Evolutionary conservation across 2,329 filamentous ascomycete species (phyloP).

Genomic region (Acrodontium crateriforme): DNA sequence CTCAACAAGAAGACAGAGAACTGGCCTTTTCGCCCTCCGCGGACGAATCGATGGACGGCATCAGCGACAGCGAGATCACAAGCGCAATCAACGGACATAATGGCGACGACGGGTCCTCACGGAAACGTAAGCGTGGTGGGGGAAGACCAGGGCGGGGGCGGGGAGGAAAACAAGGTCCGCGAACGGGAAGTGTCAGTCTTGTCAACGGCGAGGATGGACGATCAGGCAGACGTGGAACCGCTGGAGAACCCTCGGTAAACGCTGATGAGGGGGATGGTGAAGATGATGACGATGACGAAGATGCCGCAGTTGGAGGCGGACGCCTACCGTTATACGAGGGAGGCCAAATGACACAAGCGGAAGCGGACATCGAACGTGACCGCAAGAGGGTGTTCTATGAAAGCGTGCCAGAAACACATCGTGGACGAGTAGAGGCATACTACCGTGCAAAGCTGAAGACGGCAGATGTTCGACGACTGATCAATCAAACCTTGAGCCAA

Average conservation of each 20-base stretch:
- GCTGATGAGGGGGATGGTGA: slow-evolving; percentile 29
- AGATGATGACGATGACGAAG: slow-evolving; percentile 42
- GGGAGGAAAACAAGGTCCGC: slow-evolving; percentile 8
- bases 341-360: slow-evolving; percentile 9
- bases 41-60: slow-evolving; percentile 20
- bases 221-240: slow-evolving; percentile 7
- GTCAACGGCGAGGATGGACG: slow-evolving; percentile 21
- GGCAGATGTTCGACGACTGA: slow-evolving; percentile 56
- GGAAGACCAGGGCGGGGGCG: slow-evolving; percentile 13
- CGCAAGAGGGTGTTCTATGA: slow-evolving; percentile 10
- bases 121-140: slow-evolving; percentile 19
- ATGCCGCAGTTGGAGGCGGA: slow-evolving; percentile 37
- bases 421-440: slow-evolving; percentile 57
- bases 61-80: slow-evolving; percentile 24
- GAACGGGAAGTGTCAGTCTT: slow-evolving; percentile 10
- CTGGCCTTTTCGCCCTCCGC: slow-evolving; percentile 13
- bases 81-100: slow-evolving; percentile 21
- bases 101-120: slow-evolving; percentile 14
- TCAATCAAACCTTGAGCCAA: slow-evolving; percentile 69
- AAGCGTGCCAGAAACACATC: slow-evolving; percentile 31
- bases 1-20: slow-evolving; percentile 8
- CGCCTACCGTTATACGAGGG: slow-evolving; percentile 25
- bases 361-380: slow-evolving; percentile 12
- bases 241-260: slow-evolving; percentile 19
- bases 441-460: slow-evolving; percentile 55